Evolutionary conservation across 805 yeast genomes (phyloP).

Genomic region (Pichia scutulata): DNA sequence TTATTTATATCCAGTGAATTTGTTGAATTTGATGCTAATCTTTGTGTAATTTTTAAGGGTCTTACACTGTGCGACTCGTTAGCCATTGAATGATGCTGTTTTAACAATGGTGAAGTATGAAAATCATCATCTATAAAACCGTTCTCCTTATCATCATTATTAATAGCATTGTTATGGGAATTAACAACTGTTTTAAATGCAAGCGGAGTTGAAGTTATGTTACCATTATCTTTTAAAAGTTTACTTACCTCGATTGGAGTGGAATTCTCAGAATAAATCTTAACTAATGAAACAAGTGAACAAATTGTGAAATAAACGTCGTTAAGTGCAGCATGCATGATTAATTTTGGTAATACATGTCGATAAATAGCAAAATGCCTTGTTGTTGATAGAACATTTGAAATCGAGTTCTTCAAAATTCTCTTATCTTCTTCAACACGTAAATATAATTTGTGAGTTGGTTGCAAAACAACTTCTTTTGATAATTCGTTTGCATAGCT

Average conservation of each 20-base stretch:
- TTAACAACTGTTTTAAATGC: constrained; percentile 5
- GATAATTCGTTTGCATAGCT: constrained; percentile 33
- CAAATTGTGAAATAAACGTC: constrained; percentile 64
- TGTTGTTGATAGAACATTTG: constrained; percentile 69
- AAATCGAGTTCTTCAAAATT: constrained; percentile 55
- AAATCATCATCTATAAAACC: neutral
- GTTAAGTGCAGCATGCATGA: constrained; percentile 67
- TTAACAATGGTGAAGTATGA: neutral
- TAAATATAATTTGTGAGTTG: neutral
- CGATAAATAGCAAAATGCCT: constrained; percentile 63
- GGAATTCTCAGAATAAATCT: constrained; percentile 25
- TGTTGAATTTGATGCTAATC: constrained; percentile 26
- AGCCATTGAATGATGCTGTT: neutral
- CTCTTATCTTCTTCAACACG: constrained; percentile 32
- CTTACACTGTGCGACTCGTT: constrained; percentile 32
- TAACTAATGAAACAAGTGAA: constrained; percentile 50
- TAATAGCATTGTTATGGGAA: neutral
- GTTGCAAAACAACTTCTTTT: constrained; percentile 28
- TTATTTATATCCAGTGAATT: neutral
- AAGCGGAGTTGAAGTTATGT: constrained; percentile 9
- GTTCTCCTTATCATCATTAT: neutral
- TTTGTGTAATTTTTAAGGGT: constrained; percentile 63
- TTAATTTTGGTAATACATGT: constrained; percentile 57
- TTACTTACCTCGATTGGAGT: neutral
- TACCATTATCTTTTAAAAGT: constrained; percentile 2